Base-by-base conservation (phyloP, 2,329 filamentous ascomycete genomes). In the Amylocarpus encephaloides region DNA sequence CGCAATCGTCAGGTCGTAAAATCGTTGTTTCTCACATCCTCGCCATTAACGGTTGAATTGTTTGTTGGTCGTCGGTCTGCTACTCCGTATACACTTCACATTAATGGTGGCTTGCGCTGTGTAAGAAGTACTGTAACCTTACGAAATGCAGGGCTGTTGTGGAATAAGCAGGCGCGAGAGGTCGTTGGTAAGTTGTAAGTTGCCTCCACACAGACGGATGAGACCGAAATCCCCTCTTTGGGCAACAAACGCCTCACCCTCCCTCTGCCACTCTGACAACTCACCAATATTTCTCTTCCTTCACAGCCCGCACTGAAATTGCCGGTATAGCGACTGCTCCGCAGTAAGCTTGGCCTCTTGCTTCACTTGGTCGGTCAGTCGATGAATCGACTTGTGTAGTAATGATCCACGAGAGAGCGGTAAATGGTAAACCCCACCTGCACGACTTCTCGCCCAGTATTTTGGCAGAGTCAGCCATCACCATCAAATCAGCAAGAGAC, bases 401-500 rank as follows among this genome's bases (percentile, higher is more conserved):
- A 22, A 47, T 35, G 49, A 53, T 54, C 45, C 50, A 51, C 51
- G 43, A 56, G 58, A 58, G 47, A 54, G 55, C 55, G 53, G 57
- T 59, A 53, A 55, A 43, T 53, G 53, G 57, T 59, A 53, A 55
- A 43, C 9, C 30, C 30, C 13, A 16, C 34, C 12, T 10, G 3
- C 34, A 26, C 22, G 22, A 26, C 22, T 26, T 26, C 22, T 26
- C 22, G 26, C 19, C 34, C 12, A 36, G 34, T 36, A 36, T 16
- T 36, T 36, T 13, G 34, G 34, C 34, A 13, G 34, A 16, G 15
- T 13, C 34, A 34, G n/a, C n/a, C 32, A 11, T 19, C n/a, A 16
- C 3, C 13, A 18, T 13, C 10, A 5, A 36, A 13, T 36, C 10
- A 10, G 11, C 34, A 10, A 36, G 12, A 36, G 3, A 36, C 34